Base-by-base conservation (phyloP, 176 grass and related monocot species). In the Musa schizocarpa region DNA sequence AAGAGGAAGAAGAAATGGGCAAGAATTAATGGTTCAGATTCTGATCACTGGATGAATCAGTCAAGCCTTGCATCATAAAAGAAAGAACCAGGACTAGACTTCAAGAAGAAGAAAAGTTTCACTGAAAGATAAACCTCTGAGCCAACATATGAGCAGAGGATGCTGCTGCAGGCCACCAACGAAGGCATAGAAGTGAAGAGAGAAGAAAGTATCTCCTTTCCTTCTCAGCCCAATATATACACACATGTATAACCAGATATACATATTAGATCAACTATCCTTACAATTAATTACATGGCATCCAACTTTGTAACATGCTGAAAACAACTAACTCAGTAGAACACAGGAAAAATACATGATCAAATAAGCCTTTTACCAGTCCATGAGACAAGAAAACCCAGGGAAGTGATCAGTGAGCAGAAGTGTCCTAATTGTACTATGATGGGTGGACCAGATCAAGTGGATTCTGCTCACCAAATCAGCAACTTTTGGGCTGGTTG, bases 381-480 rank as follows among this genome's bases (percentile, higher is more conserved):
- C 63, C 22, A 65, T 65, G 63, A 23, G 8, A 26, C 63, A 65
- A 65, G 22, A 26, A 65, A 65, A 26, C 63, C 9, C 11, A 65
- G 23, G 63, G 63, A 26, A 24, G 63, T 65, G 63, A 65, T 26
- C 21, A 12, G 63, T 65, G 12, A 65, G 23, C 23, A 26, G 22
- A 9, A 26, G 63, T 24, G 63, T 26, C 63, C 63, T 65, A 65
- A 12, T 65, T 65, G 63, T 65, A 65, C 21, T 11, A 65, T 26
- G 63, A 4, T 13, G 20, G 63, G 63, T 26, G 63, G 63, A 26
- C 22, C 63, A 24, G 2, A 11, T 26, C 63, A 65, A 26, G 11
- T 65, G 63, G 63, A 65, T 26, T 26, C 63, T 65, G 63, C 22
- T 65, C 63, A 65, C 63, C 63, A 10, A 65, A 26, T 65, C 63